phyloP scores from a whole-genome alignment of 1,284 basidiomycete genomes.

The Microbotryum intermedium region DNA sequence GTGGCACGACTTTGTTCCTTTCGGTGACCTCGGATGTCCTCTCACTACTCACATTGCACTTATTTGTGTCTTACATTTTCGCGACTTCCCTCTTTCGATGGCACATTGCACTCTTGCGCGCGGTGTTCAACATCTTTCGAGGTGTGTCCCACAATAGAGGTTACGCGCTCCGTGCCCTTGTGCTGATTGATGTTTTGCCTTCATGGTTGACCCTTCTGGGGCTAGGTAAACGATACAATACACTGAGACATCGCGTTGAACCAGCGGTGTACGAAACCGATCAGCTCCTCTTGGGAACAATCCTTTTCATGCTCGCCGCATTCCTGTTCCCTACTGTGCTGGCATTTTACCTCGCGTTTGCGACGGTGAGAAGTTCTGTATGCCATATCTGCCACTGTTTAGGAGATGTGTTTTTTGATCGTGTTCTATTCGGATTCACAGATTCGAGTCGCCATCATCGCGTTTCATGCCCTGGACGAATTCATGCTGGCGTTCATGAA shows the following conservation, averaged over 20 bases:
- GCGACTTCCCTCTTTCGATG: constrained; percentile 57
- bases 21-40: constrained; percentile 61
- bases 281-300: constrained; percentile 85
- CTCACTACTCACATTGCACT: constrained; percentile 59
- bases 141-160: constrained; percentile 46
- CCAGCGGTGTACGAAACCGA: constrained; percentile 86
- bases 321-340: constrained; percentile 86
- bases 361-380: constrained; percentile 48
- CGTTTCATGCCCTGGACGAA: constrained; percentile 55
- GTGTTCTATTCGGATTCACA: neutral
- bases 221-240: constrained; percentile 75
- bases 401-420: neutral
- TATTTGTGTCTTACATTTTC: constrained; percentile 61
- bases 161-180: neutral
- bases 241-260: constrained; percentile 71
- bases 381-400: neutral
- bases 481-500: constrained; percentile 68
- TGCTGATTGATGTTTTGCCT: neutral
- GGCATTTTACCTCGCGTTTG: constrained; percentile 76
- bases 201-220: neutral
- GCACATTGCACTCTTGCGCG: constrained; percentile 54
- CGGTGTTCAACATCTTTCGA: constrained; percentile 88
- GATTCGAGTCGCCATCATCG: constrained; percentile 43
- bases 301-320: constrained; percentile 82
- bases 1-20: constrained; percentile 62